Percentiles rank a stretch among this genome's conserved stretches.
Conservation (phyloP, 2,329 filamentous ascomycete species). For the Nemania sp. region DNA sequence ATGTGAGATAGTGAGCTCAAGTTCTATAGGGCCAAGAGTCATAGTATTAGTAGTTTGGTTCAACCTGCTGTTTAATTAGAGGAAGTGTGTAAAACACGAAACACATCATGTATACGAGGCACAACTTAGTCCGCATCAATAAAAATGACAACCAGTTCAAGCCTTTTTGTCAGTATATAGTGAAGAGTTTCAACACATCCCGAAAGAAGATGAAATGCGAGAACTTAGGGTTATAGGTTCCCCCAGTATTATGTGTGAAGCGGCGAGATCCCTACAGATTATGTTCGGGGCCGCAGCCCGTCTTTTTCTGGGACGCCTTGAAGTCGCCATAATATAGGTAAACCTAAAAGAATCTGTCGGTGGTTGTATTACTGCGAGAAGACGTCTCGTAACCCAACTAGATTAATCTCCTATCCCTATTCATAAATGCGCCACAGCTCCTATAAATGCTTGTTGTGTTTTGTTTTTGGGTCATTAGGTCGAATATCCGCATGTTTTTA, state of each 20-base stretch:
- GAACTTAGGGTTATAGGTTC: background rate
- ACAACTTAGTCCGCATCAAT: constrained; percentile 11
- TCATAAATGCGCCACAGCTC: no score
- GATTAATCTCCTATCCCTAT: no score
- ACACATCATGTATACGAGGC: constrained; percentile 21
- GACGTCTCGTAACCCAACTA: no score
- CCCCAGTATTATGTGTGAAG: background rate
- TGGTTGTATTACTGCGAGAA: background rate
- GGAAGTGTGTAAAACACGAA: constrained; percentile 19
- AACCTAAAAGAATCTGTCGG: background rate
- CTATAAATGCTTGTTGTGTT: no score
- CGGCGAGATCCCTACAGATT: no score
- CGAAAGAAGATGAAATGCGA: background rate
- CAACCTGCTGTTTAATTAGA: constrained; percentile 21
- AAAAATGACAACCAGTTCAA: constrained; percentile 15
- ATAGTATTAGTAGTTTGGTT: constrained; percentile 14
- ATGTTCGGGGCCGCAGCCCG: no score
- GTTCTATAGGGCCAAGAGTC: constrained; percentile 1
- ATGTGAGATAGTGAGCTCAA: background rate
- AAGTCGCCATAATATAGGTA: no score
- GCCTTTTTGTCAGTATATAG: background rate
- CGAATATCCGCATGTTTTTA: background rate
- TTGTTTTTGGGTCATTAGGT: no score
- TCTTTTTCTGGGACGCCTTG: no score
- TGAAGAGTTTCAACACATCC: background rate